Evolutionary conservation across 192 early-diverging fungal genomes (phyloP).

Genomic region (Coemansia sp.): DNA sequence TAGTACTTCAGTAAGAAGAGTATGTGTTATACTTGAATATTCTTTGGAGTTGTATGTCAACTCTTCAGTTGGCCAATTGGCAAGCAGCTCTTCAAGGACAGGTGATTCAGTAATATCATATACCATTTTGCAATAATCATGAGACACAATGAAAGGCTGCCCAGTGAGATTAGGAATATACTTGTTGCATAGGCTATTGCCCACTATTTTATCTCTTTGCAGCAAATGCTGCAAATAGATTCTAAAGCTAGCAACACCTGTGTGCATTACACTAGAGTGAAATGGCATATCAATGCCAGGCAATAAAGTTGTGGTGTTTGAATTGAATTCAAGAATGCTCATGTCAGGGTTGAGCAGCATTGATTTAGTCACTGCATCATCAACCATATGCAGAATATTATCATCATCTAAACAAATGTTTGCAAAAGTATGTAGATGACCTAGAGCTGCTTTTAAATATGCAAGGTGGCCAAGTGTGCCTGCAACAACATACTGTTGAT

Average conservation of each 20-base stretch:
- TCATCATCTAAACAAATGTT: too few species aligned
- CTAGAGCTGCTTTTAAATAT: conserved; percentile 73
- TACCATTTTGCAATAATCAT: conserved; percentile 71
- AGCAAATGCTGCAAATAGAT: conserved; percentile 72
- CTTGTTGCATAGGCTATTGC: conserved; percentile 60
- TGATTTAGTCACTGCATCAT: conserved; percentile 61
- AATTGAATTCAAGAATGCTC: conserved; percentile 87
- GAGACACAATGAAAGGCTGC: conserved; percentile 74
- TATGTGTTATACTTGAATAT: conserved; percentile 71
- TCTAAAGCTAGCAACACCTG: conserved; percentile 85
- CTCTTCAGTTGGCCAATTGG: conserved; percentile 52
- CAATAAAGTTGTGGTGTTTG: too few species aligned
- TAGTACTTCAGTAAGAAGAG: conserved; percentile 80
- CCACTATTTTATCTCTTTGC: conserved; percentile 61
- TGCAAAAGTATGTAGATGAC: conserved; percentile 69
- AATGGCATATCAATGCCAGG: conserved; percentile 95
- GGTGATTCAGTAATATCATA: conserved; percentile 67
- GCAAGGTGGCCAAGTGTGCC: conserved; percentile 79
- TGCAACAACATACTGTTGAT: conserved; percentile 90
- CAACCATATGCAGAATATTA: conserved; percentile 68
- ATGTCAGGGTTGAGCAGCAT: conserved; percentile 61
- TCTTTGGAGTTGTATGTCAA: conserved; percentile 55
- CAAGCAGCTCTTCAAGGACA: conserved; percentile 63
- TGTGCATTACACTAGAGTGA: conserved; percentile 74
- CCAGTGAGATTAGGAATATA: conserved; percentile 97